Evolutionary conservation across 2,329 filamentous ascomycete species (phyloP), one percentile per base, ranked within the genome.

Genomic region (Massarina eburnea): DNA sequence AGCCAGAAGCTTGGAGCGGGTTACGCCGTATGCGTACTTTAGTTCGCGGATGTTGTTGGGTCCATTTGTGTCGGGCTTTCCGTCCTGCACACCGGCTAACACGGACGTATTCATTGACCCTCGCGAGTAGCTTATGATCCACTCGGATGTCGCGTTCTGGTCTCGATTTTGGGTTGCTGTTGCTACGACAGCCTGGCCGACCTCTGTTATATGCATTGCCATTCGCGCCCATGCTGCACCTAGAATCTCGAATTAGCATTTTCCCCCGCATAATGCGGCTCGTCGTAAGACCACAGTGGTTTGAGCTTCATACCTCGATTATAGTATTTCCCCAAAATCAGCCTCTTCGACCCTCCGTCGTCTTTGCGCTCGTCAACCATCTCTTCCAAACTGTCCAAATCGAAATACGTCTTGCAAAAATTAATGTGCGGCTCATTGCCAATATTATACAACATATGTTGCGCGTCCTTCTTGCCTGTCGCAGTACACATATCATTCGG

Each of bases 381-480:
- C 12, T 53, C 50, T 2, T 62, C 52, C 18, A 69, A 48, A 3
- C 40, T 45, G 26, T 61, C 57, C 48, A 67, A 33, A 8, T 47
- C 42, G 39, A 68, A 68, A 43, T 66, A 67, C 34, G 52, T 50
- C 3, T 50, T 39, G 42, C 66, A 69, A 40, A 69, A 69, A 35
- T 65, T 64, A 24, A 68, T 53, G 30, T 67, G 62, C 4, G 65
- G 61, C n/a, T 65, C 59, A 32, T 68, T 67, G 8, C 62, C 65
- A 27, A 69, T 62, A 45, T 67, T 67, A 47, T 68, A 69, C 18
- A 62, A 61, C 2, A 54, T 46, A 41, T 67, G 65, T 20, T 54
- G 55, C 15, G 64, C 65, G 18, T 67, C 61, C 35, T 56, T 61
- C 30, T 49, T 54, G 26, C 59, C 63, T 8, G 61, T 62, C 10